A percentile compares a stretch with the other conserved stretches of the same genome.
Evolutionary conservation across 306 rosid genomes (phyloP).

Genomic region (Argentina anserina): DNA sequence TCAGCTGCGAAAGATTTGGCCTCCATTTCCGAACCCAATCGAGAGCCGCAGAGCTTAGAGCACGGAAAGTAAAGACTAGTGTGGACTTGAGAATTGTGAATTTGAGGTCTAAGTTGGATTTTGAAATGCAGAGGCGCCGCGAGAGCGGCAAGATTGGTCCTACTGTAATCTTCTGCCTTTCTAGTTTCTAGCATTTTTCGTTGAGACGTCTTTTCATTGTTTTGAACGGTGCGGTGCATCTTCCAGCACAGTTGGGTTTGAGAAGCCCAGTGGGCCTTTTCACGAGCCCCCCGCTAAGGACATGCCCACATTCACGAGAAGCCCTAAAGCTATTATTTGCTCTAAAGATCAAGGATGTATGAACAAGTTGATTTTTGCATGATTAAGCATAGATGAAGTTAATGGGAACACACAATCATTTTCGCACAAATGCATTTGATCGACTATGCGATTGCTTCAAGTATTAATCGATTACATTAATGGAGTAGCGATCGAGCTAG

Average conservation of each 20-base stretch:
- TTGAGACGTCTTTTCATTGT: background rate
- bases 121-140: background rate
- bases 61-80: background rate
- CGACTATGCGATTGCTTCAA: background rate
- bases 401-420: too few species aligned
- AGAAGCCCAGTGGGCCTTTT: background rate
- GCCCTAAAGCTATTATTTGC: background rate
- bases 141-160: constrained; percentile 8
- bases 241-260: background rate
- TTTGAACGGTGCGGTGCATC: background rate
- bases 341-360: too few species aligned
- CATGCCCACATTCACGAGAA: background rate
- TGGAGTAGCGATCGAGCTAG: background rate
- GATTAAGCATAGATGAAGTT: too few species aligned
- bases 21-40: constrained; percentile 46
- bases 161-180: background rate
- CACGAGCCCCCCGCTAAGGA: background rate
- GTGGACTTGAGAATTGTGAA: background rate
- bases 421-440: too few species aligned
- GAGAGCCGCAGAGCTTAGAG: background rate
- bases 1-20: constrained; percentile 34
- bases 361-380: too few species aligned
- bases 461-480: background rate
- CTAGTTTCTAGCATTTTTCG: background rate
- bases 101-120: background rate